Evolutionary conservation across 345 rosid genomes (phyloP).

Genomic region (Eucalyptus fibrosa): DNA sequence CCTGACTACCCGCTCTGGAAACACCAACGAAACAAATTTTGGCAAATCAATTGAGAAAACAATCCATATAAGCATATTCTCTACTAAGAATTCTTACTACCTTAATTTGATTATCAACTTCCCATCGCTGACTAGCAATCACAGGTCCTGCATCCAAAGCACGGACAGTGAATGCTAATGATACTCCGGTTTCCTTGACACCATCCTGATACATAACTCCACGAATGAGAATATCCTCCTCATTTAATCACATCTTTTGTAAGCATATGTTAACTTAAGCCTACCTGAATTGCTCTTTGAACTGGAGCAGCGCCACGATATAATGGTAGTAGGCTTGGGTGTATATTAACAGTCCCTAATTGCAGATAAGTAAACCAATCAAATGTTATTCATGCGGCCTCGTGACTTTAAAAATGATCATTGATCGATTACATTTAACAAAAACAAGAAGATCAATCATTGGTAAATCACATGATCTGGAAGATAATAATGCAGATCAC

Average conservation of each 20-base stretch:
- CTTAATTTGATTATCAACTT: constrained; percentile 78
- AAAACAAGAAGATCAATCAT: not conserved
- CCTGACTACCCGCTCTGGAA: not conserved
- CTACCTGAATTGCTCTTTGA: constrained; percentile 83
- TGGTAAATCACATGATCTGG: not conserved
- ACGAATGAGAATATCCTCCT: not conserved
- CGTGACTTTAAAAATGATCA: not conserved
- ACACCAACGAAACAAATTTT: not conserved
- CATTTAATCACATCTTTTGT: not conserved
- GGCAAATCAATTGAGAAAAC: not conserved
- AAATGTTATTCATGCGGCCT: not conserved
- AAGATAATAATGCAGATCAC: not conserved
- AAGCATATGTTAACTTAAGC: not conserved
- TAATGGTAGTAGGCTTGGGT: constrained; percentile 77
- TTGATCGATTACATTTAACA: not conserved
- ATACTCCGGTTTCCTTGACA: constrained; percentile 79
- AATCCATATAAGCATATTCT: not conserved
- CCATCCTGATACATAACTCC: constrained; percentile 53
- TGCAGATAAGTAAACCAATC: not conserved
- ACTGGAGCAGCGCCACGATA: constrained; percentile 99
- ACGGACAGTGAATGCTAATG: constrained; percentile 75
- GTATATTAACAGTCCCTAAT: constrained; percentile 87
- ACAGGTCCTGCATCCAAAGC: constrained; percentile 92
- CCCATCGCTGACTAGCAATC: constrained; percentile 42
- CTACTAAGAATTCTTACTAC: constrained; percentile 10